These are phyloP conservation scores for Tylopilus balloui DNA, from an alignment of 768 basidiomycete species.

Conservation along the genomic window DNA sequence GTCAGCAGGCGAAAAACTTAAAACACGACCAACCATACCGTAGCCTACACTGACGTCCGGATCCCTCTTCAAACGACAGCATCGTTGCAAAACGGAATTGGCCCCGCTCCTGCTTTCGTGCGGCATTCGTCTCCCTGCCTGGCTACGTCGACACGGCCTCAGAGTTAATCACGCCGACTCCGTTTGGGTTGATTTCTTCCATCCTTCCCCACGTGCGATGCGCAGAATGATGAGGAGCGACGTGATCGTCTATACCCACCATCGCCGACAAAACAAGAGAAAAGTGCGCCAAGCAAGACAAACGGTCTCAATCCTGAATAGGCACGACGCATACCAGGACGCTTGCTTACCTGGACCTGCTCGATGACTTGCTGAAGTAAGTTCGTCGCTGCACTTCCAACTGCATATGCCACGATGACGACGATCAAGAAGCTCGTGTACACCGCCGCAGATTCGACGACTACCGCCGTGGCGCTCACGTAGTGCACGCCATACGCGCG, in stretches of 20 bases:
- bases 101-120: not conserved
- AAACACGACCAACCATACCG: not conserved
- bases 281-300: no score
- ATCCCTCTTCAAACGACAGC: not conserved
- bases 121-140: not conserved
- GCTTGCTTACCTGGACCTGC: conserved; percentile 8
- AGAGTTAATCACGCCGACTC: not conserved
- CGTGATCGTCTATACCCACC: conserved; percentile 32
- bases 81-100: not conserved
- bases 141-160: not conserved
- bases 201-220: conserved; percentile 36
- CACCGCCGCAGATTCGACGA: conserved; percentile 43
- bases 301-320: not conserved
- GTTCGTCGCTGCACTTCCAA: conserved; percentile 38
- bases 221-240: conserved; percentile 38
- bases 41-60: not conserved
- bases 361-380: conserved; percentile 29
- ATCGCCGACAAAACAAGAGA: not conserved
- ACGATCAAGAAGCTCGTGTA: conserved; percentile 39
- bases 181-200: conserved; percentile 9
- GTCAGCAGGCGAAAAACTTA: not conserved
- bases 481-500: conserved; percentile 35
- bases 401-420: conserved; percentile 40
- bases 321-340: not conserved
- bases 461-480: conserved; percentile 34